Base-by-base conservation (phyloP, 352 stramenopile species). In the Saprolegnia parasitica region DNA sequence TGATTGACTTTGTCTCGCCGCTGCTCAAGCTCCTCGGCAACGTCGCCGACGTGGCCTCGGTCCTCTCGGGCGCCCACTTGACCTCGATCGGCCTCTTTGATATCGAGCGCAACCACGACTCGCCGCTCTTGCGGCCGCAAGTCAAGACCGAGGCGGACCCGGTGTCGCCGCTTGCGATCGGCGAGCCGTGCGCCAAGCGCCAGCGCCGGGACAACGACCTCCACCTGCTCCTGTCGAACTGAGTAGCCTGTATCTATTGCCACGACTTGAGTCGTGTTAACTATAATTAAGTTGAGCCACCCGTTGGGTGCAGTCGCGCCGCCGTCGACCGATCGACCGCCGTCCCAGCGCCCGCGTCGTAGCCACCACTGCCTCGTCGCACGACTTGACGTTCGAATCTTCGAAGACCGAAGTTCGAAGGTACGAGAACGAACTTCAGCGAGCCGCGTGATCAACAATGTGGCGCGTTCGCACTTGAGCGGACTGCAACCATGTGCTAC, bases 1-100 rank as follows among this genome's bases (percentile, higher is more conserved):
- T 71, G 23, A 75, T 66, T 54, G 73, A 77, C 55, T 74, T 77
- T 66, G 61, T 77, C 42, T 62, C 61, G 15, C 63, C 63, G 13
- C 54, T 70, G 1, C 54, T 70, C 26, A 70, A 70, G 29, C 47
- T 70, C 9, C 50, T 70, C 21, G 63, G 63, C 16, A 49, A 70
- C 40, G 46, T 70, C 23, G 26, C 62, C 6, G 20, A 61, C 13
- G 63, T 52, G 15, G 63, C 63, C 10, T 52, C 54, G 20, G 50
- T 70, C 20, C 54, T 70, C 49, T 61, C 54, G 37, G 63, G 54
- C 26, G 45, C 63, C 9, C 63, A 70, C 39, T 37, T 70, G 16
- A 52, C 63, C 16, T 52, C 54, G 23, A 70, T 61, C 26, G 63
- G 63, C 26, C 63, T 70, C 18, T 52, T 70, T 13, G 63, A 70